Conservation (phyloP, 176 grass and related monocot genomes). For the Cenchrus americanus region DNA sequence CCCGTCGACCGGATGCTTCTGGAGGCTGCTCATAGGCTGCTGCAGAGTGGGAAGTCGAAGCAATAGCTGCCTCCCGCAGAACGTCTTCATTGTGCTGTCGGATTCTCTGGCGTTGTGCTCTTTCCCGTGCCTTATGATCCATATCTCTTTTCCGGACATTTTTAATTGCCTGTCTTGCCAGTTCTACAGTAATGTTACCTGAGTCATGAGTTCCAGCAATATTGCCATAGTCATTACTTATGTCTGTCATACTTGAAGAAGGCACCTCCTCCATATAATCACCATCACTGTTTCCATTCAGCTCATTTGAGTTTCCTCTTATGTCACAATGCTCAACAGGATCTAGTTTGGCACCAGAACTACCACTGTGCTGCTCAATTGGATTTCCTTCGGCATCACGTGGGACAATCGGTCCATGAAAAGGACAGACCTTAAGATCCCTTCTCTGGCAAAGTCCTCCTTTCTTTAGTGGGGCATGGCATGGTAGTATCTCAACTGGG, state of each 20-base stretch:
- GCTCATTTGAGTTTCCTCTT: conserved; percentile 47
- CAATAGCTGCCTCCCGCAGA: conserved; percentile 74
- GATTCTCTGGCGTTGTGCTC: conserved; percentile 61
- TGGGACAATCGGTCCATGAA: conserved; percentile 82
- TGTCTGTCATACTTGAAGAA: conserved; percentile 27
- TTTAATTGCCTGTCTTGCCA: conserved; percentile 66
- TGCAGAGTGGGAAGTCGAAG: conserved; percentile 75
- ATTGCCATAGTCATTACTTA: conserved; percentile 16
- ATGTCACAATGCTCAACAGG: conserved; percentile 45
- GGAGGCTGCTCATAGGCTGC: conserved; percentile 60
- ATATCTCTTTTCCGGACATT: conserved; percentile 71
- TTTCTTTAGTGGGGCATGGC: conserved; percentile 73
- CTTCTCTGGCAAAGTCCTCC: conserved; percentile 85
- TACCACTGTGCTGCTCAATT: conserved; percentile 25
- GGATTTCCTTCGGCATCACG: conserved; percentile 76
- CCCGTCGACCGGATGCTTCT: conserved; percentile 32
- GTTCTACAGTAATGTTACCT: conserved; percentile 50
- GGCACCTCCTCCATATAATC: conserved; percentile 21
- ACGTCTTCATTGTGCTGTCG: conserved; percentile 87
- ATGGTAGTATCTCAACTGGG: conserved; percentile 68
- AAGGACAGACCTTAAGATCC: conserved; percentile 84
- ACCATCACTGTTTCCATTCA: conserved; percentile 25
- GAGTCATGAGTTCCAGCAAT: conserved; percentile 34
- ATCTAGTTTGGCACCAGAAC: conserved; percentile 35
- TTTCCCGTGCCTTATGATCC: conserved; percentile 65